These are phyloP conservation scores for Phyllosticta citriasiana DNA, from an alignment of 2,329 filamentous ascomycete genomes.

Conservation along the genomic window DNA sequence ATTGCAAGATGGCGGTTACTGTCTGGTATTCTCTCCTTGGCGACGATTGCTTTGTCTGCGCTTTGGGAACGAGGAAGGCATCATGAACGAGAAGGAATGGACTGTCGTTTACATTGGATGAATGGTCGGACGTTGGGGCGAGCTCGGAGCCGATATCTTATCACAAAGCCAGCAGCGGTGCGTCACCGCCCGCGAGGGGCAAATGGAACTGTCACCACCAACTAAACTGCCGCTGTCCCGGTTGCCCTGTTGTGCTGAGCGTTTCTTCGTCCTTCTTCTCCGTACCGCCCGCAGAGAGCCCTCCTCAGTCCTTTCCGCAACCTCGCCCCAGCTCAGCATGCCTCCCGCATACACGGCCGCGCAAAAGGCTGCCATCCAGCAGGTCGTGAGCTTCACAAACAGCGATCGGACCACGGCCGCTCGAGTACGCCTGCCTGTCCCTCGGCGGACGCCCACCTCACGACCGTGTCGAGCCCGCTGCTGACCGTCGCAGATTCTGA, in stretches of 20 bases:
- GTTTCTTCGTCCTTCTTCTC: conserved; percentile 1
- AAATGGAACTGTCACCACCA: neutral
- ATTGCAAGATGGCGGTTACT: neutral
- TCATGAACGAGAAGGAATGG: neutral
- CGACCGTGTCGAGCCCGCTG: neutral
- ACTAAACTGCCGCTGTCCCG: neutral
- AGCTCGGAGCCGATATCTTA: neutral
- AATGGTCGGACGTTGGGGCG: neutral
- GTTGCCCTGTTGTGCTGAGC: neutral
- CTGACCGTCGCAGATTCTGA: conserved; percentile 27
- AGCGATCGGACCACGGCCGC: conserved; percentile 35
- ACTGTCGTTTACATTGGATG: neutral
- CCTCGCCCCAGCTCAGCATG: conserved; percentile 23
- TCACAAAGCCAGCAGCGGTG: neutral
- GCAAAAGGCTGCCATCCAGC: conserved; percentile 37
- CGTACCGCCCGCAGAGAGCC: neutral
- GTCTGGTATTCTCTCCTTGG: neutral
- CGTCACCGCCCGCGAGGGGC: conserved; percentile 9
- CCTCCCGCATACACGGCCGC: conserved; percentile 35
- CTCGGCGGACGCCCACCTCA: neutral
- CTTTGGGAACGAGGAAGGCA: neutral
- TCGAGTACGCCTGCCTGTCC: conserved; percentile 16
- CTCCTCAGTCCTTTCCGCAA: neutral
- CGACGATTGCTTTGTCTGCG: neutral
- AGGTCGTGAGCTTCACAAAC: conserved; percentile 36